A percentile compares a stretch with the other conserved stretches of the same genome.
Evolutionary conservation across 768 basidiomycete genomes (phyloP).

Genomic region (Cystobasidium ongulense): DNA sequence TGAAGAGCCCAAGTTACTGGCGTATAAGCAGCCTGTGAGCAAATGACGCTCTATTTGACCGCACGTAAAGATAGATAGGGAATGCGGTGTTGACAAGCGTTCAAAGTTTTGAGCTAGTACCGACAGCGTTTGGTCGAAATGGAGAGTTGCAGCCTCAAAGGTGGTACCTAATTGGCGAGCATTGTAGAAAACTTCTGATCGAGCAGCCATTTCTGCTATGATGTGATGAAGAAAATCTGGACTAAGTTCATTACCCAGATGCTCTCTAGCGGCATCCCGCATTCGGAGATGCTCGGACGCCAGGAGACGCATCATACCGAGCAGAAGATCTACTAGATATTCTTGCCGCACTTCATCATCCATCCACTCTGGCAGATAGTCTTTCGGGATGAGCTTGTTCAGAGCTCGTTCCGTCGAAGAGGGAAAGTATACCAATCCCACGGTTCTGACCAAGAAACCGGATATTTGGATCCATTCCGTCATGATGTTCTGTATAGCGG

Average conservation of each 20-base stretch:
- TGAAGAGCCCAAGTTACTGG: conserved; percentile 56
- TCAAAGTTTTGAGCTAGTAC: conserved; percentile 73
- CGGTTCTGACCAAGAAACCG: background rate
- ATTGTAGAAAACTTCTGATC: conserved; percentile 17
- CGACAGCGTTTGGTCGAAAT: conserved; percentile 56
- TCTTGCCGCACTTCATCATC: background rate
- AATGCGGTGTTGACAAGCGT: conserved; percentile 55
- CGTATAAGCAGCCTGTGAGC: conserved; percentile 56
- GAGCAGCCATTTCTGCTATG: conserved; percentile 5
- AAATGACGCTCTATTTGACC: conserved; percentile 44
- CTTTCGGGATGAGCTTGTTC: background rate
- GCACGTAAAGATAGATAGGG: conserved; percentile 54
- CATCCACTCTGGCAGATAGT: background rate
- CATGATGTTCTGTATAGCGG: background rate
- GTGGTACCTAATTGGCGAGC: conserved; percentile 32
- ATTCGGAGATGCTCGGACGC: conserved; percentile 41
- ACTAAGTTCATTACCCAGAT: conserved; percentile 69
- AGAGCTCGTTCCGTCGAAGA: background rate
- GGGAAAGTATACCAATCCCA: background rate
- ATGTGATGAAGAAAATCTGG: conserved; percentile 54
- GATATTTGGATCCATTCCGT: background rate
- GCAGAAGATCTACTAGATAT: background rate
- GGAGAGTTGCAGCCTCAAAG: conserved; percentile 37
- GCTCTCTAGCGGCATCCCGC: conserved; percentile 71
- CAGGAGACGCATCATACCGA: background rate